A percentile compares a stretch with the other conserved stretches of the same genome.
Conservation (phyloP, 2,329 filamentous ascomycete genomes). For the Ophiostoma sp. region DNA sequence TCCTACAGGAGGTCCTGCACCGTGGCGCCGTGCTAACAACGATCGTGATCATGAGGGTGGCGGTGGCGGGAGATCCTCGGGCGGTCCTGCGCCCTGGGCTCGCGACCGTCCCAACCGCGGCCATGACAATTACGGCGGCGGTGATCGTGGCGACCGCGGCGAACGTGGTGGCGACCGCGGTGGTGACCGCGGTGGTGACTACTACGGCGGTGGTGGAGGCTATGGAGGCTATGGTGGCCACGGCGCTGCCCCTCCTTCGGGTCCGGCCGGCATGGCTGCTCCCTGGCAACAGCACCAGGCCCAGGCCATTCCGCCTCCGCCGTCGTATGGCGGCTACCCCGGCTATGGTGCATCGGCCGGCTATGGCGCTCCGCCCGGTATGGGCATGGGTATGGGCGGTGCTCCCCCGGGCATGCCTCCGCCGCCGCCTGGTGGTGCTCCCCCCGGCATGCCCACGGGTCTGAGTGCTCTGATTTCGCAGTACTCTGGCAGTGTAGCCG, state of each 20-base stretch:
- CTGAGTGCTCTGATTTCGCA: constrained; percentile 63
- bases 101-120: constrained; percentile 51
- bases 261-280: constrained; percentile 55
- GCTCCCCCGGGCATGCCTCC: constrained; percentile 26
- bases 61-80: constrained; percentile 35
- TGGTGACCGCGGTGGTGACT: constrained; percentile 25
- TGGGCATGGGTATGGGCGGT: constrained; percentile 28
- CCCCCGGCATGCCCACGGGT: constrained; percentile 16
- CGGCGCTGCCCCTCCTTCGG: constrained; percentile 30
- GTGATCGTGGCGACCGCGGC: constrained; percentile 24
- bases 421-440: constrained; percentile 21
- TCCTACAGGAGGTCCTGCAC: constrained; percentile 76
- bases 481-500: constrained; percentile 37
- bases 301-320: constrained; percentile 38
- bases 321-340: constrained; percentile 32
- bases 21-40: constrained; percentile 61
- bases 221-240: constrained; percentile 1
- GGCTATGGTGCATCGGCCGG: constrained; percentile 48
- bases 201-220: constrained; percentile 29
- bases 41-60: constrained; percentile 41
- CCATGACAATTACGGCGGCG: constrained; percentile 40
- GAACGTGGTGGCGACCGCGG: constrained; percentile 39
- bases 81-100: constrained; percentile 55
- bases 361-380: constrained; percentile 51
- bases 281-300: constrained; percentile 37